These are phyloP conservation scores for Durio zibethinus DNA, from an alignment of 345 rosid genomes.

Conservation along the genomic window DNA sequence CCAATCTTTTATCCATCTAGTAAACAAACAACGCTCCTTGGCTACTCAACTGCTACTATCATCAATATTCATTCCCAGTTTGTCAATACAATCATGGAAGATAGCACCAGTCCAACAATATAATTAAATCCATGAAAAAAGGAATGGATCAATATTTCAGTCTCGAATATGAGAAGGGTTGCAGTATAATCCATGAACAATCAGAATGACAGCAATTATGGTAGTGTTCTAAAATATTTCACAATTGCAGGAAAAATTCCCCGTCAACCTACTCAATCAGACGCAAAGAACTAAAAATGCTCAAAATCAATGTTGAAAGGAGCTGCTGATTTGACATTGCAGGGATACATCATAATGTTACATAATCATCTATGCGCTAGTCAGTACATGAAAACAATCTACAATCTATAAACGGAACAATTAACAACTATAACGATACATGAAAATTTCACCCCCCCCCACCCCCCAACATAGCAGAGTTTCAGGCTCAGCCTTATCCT, in stretches of 20 bases:
- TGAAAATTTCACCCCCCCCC: too few species aligned
- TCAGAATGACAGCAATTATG: not conserved
- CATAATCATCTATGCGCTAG: conserved; percentile 17
- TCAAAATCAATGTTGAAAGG: conserved; percentile 2
- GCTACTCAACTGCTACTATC: not conserved
- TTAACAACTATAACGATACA: conserved; percentile 12
- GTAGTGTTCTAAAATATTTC: not conserved
- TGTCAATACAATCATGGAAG: not conserved
- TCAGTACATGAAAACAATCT: conserved; percentile 15
- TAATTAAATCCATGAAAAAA: not conserved
- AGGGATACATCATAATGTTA: conserved; percentile 16
- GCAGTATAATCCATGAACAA: too few species aligned
- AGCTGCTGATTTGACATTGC: conserved; percentile 14
- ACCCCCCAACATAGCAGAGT: not conserved
- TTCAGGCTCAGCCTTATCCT: not conserved
- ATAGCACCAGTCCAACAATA: not conserved
- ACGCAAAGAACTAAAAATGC: not conserved
- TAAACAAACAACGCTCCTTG: not conserved
- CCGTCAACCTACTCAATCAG: not conserved
- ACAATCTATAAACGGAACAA: conserved; percentile 7
- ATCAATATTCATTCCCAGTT: not conserved
- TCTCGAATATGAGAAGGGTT: not conserved
- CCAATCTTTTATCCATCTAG: not conserved
- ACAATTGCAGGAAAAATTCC: not conserved
- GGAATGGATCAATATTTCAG: not conserved